Conservation (phyloP, 306 rosid genomes). For the Abrus pulchellus region DNA sequence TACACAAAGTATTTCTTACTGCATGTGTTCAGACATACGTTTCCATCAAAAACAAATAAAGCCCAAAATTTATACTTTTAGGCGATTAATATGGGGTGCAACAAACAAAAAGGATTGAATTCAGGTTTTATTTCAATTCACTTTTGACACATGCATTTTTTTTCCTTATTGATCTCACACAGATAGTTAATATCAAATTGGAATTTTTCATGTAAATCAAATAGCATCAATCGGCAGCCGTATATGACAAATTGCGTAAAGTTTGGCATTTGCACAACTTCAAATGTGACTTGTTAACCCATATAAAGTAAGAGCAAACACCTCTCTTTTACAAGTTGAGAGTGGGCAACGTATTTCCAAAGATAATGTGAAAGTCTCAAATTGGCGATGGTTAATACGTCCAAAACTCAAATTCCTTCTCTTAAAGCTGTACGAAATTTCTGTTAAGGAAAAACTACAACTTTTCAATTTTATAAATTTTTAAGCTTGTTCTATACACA, state of each 20-base stretch:
- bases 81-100: too few species aligned
- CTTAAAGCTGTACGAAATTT: background rate
- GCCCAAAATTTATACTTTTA: too few species aligned
- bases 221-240: background rate
- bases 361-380: background rate
- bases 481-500: background rate
- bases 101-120: too few species aligned
- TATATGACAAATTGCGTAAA: slow-evolving; percentile 32
- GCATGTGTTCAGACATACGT: too few species aligned
- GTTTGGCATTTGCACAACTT: slow-evolving; percentile 30
- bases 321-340: background rate
- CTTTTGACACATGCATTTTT: background rate
- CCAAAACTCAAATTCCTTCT: slow-evolving; percentile 15
- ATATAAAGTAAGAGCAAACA: background rate
- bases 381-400: background rate
- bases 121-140: too few species aligned
- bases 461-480: background rate
- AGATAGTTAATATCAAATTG: background rate
- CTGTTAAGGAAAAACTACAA: background rate
- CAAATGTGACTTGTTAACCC: slow-evolving; percentile 20
- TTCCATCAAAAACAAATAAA: too few species aligned
- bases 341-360: background rate
- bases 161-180: background rate
- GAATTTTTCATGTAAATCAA: background rate
- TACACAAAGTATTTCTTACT: too few species aligned